Percentiles rank a stretch among this genome's conserved stretches.
Evolutionary conservation across 2,329 filamentous ascomycete species (phyloP).

Genomic region (Orbilia oligospora): DNA sequence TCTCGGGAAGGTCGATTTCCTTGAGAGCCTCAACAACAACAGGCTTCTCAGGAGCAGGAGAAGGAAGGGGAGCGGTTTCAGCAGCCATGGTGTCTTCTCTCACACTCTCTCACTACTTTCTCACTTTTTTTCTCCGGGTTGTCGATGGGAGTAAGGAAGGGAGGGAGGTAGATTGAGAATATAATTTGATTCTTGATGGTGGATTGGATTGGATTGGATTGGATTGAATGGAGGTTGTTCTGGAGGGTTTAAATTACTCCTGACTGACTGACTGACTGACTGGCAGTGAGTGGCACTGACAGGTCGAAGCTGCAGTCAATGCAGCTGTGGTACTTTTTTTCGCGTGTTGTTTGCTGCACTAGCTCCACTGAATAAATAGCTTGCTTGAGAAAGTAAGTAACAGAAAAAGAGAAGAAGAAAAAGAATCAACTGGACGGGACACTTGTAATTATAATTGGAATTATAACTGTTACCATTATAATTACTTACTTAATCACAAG

Average conservation of each 20-base stretch:
- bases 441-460: too few species aligned
- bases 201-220: not conserved
- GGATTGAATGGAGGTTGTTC: too few species aligned
- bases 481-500: too few species aligned
- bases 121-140: not conserved
- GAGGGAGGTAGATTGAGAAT: slow-evolving; percentile 35
- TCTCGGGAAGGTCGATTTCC: slow-evolving; percentile 42
- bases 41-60: slow-evolving; percentile 8
- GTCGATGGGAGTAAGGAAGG: too few species aligned
- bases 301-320: slow-evolving; percentile 6
- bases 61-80: slow-evolving; percentile 6
- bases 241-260: too few species aligned
- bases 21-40: slow-evolving; percentile 15
- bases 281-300: too few species aligned
- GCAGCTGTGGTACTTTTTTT: slow-evolving; percentile 9
- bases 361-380: too few species aligned
- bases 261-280: not conserved
- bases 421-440: too few species aligned
- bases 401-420: too few species aligned
- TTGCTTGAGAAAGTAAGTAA: too few species aligned
- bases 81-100: slow-evolving; percentile 37
- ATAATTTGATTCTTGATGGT: not conserved
- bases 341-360: not conserved
- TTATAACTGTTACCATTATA: too few species aligned
- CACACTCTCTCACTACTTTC: too few species aligned